These are phyloP conservation scores for Leucaena leucocephala DNA, from an alignment of 306 rosid species.

Conservation along the genomic window DNA sequence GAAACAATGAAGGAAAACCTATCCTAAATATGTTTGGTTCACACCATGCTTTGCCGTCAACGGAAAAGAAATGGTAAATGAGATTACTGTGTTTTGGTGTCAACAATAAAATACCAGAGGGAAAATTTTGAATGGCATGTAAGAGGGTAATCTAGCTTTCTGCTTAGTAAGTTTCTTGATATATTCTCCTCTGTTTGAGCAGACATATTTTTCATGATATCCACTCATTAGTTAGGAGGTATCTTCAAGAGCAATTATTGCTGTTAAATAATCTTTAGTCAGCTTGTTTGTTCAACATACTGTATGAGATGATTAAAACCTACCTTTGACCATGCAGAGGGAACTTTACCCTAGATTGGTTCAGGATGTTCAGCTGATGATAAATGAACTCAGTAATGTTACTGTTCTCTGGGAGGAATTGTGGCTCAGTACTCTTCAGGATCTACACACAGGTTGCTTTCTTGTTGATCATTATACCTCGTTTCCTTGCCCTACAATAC, in stretches of 20 bases:
- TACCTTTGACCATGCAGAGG: constrained; percentile 62
- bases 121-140: neutral
- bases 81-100: neutral
- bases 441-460: constrained; percentile 83
- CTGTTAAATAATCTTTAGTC: constrained; percentile 23
- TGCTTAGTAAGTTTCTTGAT: constrained; percentile 23
- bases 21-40: neutral
- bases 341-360: constrained; percentile 82
- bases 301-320: constrained; percentile 35
- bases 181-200: constrained; percentile 6
- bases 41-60: neutral
- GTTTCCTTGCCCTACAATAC: constrained; percentile 21
- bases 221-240: constrained; percentile 15
- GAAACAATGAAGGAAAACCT: neutral
- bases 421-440: constrained; percentile 99
- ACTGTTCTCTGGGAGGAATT: constrained; percentile 99
- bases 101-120: neutral
- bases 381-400: constrained; percentile 92
- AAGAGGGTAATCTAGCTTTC: constrained; percentile 27
- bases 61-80: neutral
- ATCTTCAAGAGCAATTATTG: constrained; percentile 11
- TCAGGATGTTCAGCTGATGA: constrained; percentile 93
- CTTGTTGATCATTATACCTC: constrained; percentile 32
- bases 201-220: constrained; percentile 18
- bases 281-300: constrained; percentile 33